phyloP scores from a whole-genome alignment of 192 early-diverging fungal genomes.

The Linnemannia schmuckeri region DNA sequence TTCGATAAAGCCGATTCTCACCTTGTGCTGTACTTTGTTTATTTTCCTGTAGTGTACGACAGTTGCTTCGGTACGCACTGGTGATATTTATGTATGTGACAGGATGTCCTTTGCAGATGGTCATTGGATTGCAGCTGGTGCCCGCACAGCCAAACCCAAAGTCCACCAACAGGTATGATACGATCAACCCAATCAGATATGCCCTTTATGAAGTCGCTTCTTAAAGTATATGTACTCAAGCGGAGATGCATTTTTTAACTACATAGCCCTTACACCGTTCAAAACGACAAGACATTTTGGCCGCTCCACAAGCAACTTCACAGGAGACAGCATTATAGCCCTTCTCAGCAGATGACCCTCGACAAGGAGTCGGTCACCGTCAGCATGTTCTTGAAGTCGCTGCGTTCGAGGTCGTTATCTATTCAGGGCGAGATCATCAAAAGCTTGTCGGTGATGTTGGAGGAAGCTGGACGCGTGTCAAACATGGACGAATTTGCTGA shows the following conservation, averaged over 20 bases:
- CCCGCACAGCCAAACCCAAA: constrained; percentile 10
- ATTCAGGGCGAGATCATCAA: constrained; percentile 60
- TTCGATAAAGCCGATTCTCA: not conserved
- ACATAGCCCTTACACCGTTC: not conserved
- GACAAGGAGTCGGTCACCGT: constrained; percentile 15
- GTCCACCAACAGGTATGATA: not conserved
- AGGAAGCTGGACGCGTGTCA: constrained; percentile 55
- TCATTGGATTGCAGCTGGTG: constrained; percentile 51
- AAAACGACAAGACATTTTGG: not conserved
- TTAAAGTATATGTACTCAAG: not conserved
- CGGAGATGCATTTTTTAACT: not conserved
- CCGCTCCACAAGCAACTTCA: constrained; percentile 18
- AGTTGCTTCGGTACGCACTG: constrained; percentile 60
- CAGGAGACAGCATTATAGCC: constrained; percentile 29
- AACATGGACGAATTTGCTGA: constrained; percentile 63
- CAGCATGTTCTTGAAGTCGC: constrained; percentile 21
- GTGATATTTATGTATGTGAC: constrained; percentile 57
- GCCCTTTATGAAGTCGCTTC: not conserved
- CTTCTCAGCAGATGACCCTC: not conserved
- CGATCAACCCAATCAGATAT: not conserved
- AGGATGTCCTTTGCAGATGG: constrained; percentile 55
- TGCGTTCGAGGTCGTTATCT: constrained; percentile 18
- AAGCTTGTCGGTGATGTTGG: constrained; percentile 57
- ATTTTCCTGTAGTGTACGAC: constrained; percentile 31
- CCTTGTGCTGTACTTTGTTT: not conserved